phyloP scores from a whole-genome alignment of 129 eudicot species.

The Chrysanthemum lavandulifolium region DNA sequence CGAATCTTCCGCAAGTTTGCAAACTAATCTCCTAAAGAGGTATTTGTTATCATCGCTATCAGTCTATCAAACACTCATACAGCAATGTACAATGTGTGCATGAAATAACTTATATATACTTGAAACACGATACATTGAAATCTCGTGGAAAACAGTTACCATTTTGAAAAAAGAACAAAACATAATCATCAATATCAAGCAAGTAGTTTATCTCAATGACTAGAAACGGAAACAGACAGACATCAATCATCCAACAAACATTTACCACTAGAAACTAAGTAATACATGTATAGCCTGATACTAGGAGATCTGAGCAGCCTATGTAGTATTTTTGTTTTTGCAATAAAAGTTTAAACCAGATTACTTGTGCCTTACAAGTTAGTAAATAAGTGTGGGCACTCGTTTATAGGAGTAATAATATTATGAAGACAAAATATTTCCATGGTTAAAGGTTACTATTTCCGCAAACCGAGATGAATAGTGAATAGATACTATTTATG shows the following conservation, averaged over 20 bases:
- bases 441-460: background rate
- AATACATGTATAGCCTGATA: background rate
- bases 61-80: background rate
- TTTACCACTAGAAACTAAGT: background rate
- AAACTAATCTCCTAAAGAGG: slow-evolving; percentile 8
- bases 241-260: slow-evolving; percentile 13
- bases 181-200: background rate
- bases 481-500: background rate
- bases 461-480: background rate
- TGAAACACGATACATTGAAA: too few relatives aligned
- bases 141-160: too few relatives aligned
- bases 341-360: background rate
- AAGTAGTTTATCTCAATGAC: background rate
- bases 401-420: background rate
- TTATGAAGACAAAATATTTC: background rate
- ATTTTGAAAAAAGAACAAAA: background rate
- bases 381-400: background rate
- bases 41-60: background rate
- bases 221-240: background rate
- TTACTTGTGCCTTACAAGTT: background rate
- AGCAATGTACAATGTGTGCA: background rate
- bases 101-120: background rate
- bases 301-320: background rate
- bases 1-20: slow-evolving; percentile 19
- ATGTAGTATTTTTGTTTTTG: background rate